Evolutionary conservation across 2,329 filamentous ascomycete genomes (phyloP), one percentile per base, ranked within the genome.

Genomic region (Purpureocillium lavendulum): DNA sequence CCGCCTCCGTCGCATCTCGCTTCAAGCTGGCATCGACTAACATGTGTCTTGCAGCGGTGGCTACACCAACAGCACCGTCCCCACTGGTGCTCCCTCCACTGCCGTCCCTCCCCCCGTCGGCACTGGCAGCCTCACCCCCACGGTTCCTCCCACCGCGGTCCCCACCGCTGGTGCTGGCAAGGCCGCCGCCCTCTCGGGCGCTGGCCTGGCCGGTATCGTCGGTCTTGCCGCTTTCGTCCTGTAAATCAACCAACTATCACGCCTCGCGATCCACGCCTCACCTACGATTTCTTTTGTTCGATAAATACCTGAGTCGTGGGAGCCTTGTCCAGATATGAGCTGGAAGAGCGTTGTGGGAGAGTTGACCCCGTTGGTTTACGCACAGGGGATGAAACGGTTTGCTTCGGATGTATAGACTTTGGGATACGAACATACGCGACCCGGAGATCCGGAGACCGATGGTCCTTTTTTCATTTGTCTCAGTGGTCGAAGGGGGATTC

Each of bases 151-250:
- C 48, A 50, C 56, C 47, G 39, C 60, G 39, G 59, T 70, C 49
- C 63, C 70, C 51, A 71, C 74, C 40, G 72, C 69, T 47, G 72
- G 69, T 62, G 76, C 74, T 47, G 71, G 65, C 67, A 75, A 73
- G 67, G 62, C 62, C 48, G 69, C 69, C 49, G 71, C 65, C 54
- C 60, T 77, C 52, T 77, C 75, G 32, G 76, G 73, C 47, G 77
- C 71, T 45, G 73, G 66, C 50, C 71, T 81, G 51, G 76, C 73
- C 51, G 76, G 71, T 67, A 58, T 79, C 50, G 65, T 80, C 58
- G 77, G 71, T 56, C 58, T 80, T 45, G 75, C 71, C 55, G 75
- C 73, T 58, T 65, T 73, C 59, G 56, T 70, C 56, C 69, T 78
- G 66, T 79, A 77, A 73, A 70, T 66, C 59, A 57, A 52, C 49